A percentile compares a stretch with the other conserved stretches of the same genome.
Evolutionary conservation across 2,329 filamentous ascomycete species (phyloP).

Genomic region (Penicillium janthinellum): DNA sequence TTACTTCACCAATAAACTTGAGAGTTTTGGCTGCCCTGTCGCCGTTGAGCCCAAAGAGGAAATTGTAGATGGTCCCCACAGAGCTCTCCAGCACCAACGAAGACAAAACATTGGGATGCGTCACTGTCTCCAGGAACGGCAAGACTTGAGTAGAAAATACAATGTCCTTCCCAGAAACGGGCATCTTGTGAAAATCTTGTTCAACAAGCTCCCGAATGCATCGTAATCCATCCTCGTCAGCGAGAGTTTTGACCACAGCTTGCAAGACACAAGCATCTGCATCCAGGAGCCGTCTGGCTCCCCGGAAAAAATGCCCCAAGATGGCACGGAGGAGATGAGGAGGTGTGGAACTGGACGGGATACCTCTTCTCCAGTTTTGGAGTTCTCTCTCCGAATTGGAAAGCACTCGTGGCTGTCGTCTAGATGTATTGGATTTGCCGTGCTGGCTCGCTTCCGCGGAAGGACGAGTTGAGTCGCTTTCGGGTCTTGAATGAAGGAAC

Average conservation of each 20-base stretch:
- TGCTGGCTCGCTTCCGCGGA: neutral
- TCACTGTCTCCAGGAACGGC: constrained; percentile 47
- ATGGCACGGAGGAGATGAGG: neutral
- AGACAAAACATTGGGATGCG: constrained; percentile 42
- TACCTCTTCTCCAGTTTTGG: neutral
- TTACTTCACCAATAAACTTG: constrained; percentile 4
- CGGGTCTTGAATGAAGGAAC: neutral
- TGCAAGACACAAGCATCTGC: constrained; percentile 27
- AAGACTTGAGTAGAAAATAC: constrained; percentile 34
- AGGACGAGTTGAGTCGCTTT: neutral
- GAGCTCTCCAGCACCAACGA: neutral
- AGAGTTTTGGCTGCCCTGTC: neutral
- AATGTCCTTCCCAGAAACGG: constrained; percentile 22
- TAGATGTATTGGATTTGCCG: neutral
- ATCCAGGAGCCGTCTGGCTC: constrained; percentile 29
- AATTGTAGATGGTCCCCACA: neutral
- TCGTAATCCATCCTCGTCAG: constrained; percentile 33
- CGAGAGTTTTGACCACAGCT: constrained; percentile 32
- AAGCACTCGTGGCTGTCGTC: neutral
- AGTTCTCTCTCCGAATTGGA: neutral
- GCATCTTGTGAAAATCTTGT: constrained; percentile 21
- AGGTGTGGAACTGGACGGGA: neutral
- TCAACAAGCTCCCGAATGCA: constrained; percentile 32
- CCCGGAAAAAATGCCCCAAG: constrained; percentile 24
- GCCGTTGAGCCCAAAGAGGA: neutral